Evolutionary conservation across 257 asterid species (phyloP).

Genomic region (Dorcoceras hygrometricum): DNA sequence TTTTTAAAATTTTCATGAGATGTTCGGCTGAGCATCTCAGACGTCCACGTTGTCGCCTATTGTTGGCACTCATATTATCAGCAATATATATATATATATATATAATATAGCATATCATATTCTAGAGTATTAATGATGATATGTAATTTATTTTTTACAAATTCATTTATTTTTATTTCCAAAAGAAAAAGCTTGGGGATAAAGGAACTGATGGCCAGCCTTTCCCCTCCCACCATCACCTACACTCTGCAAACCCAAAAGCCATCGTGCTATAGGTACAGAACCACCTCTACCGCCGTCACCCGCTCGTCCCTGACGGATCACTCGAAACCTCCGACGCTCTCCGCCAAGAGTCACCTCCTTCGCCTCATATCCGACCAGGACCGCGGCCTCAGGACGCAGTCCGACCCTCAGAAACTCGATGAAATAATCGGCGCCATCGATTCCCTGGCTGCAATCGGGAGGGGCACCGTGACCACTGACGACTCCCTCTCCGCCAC

Average conservation of each 20-base stretch:
- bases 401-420: slow-evolving; percentile 61
- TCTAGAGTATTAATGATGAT: too few species aligned
- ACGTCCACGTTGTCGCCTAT: too few species aligned
- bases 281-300: slow-evolving; percentile 27
- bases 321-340: slow-evolving; percentile 41
- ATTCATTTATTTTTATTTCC: too few species aligned
- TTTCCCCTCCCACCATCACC: slow-evolving; percentile 56
- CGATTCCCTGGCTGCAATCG: slow-evolving; percentile 49
- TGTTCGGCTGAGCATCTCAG: too few species aligned
- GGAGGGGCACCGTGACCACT: slow-evolving; percentile 62
- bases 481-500: slow-evolving; percentile 56
- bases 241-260: slow-evolving; percentile 22
- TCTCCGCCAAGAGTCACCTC: slow-evolving; percentile 68
- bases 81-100: too few species aligned
- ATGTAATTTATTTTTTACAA: too few species aligned
- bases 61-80: too few species aligned
- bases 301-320: slow-evolving; percentile 59
- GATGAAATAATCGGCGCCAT: slow-evolving; percentile 59
- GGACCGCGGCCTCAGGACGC: slow-evolving; percentile 84
- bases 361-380: slow-evolving; percentile 75
- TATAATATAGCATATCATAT: too few species aligned
- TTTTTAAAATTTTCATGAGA: too few species aligned
- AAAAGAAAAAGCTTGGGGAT: background rate
- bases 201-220: slow-evolving; percentile 45
- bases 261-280: slow-evolving; percentile 7